Evolutionary conservation across 2,329 filamentous ascomycete genomes (phyloP).

Genomic region (Pyrenochaeta sp.): DNA sequence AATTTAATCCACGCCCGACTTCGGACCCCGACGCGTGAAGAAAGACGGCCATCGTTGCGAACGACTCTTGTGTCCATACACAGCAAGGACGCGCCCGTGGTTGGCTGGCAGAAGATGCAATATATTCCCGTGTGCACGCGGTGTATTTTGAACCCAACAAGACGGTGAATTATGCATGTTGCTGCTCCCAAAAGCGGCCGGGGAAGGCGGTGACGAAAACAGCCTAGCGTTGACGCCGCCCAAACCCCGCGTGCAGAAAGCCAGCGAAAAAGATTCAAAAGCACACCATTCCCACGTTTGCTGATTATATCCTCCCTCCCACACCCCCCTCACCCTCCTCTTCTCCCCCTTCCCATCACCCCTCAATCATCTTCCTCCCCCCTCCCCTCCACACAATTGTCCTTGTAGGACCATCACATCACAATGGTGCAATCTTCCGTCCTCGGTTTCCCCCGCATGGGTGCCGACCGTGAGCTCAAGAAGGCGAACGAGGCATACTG

Average conservation of each 20-base stretch:
- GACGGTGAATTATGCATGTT: no score
- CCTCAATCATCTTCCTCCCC: conserved; percentile 17
- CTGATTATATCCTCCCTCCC: conserved; percentile 13
- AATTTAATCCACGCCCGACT: neutral
- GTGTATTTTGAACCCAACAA: no score
- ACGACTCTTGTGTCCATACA: neutral
- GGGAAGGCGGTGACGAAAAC: conserved; percentile 2
- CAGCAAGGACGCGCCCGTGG: no score
- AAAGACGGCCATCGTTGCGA: neutral
- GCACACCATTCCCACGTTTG: conserved; percentile 44
- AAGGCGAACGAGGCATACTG: conserved; percentile 99
- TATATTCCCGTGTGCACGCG: no score
- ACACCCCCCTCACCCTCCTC: conserved; percentile 11
- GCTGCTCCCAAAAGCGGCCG: no score
- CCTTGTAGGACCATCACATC: conserved; percentile 24
- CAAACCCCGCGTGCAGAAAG: conserved; percentile 29
- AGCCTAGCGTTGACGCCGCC: neutral
- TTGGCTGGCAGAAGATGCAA: no score
- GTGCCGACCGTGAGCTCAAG: conserved; percentile 98
- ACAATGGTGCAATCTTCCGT: conserved; percentile 70
- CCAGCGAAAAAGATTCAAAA: conserved; percentile 45
- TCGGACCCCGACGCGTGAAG: neutral
- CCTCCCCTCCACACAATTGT: conserved; percentile 13
- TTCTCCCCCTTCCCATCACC: conserved; percentile 11
- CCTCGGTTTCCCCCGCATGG: conserved; percentile 99